These are phyloP conservation scores for Euclidium syriacum DNA, from an alignment of 345 rosid species.

Conservation along the genomic window DNA sequence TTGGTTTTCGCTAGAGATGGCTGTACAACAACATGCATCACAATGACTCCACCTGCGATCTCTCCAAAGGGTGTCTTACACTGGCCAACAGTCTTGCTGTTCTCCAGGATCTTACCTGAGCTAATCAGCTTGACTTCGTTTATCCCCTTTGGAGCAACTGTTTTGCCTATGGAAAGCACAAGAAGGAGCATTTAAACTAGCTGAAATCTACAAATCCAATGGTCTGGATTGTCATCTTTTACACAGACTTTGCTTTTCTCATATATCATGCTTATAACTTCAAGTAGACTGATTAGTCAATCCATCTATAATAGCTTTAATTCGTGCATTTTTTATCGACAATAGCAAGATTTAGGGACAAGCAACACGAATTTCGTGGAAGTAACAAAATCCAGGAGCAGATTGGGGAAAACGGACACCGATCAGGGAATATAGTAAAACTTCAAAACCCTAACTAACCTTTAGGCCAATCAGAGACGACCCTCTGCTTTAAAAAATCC, in stretches of 20 bases:
- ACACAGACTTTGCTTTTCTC: neutral
- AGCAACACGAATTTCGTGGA: neutral
- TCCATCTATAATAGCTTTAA: neutral
- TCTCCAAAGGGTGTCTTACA: constrained; percentile 77
- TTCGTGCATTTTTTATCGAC: neutral
- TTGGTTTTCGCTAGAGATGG: constrained; percentile 62
- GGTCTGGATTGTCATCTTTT: neutral
- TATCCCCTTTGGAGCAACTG: constrained; percentile 62
- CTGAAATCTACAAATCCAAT: neutral
- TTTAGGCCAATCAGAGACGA: constrained; percentile 94
- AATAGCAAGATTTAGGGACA: neutral
- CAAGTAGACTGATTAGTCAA: neutral
- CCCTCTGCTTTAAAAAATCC: constrained; percentile 82
- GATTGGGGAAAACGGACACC: neutral
- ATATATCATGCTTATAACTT: neutral
- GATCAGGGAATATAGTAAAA: neutral
- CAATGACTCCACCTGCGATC: constrained; percentile 46
- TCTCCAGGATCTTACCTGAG: constrained; percentile 88
- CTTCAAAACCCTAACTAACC: constrained; percentile 34
- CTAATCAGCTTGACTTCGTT: constrained; percentile 83
- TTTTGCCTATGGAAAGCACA: constrained; percentile 46
- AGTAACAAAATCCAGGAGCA: neutral
- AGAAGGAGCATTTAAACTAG: neutral
- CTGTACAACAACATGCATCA: constrained; percentile 94
- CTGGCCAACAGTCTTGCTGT: constrained; percentile 75